Percentiles rank a stretch among this genome's conserved stretches.
Conservation (phyloP, 2,329 filamentous ascomycete genomes). For the Pseudogymnoascus sp. region DNA sequence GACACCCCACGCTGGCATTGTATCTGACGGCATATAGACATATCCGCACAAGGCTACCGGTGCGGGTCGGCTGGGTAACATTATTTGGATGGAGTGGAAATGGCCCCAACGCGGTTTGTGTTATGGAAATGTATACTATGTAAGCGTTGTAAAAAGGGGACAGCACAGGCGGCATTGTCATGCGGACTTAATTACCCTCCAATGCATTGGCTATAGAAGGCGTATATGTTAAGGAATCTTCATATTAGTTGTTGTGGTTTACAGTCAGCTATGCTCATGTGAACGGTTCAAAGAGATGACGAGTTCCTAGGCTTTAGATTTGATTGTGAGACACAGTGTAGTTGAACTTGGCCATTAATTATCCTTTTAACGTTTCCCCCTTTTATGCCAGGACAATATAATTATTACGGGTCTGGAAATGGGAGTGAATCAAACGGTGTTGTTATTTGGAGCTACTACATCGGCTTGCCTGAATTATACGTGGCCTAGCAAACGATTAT, state of each 20-base stretch:
- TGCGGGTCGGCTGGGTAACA: background rate
- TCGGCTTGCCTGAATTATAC: background rate
- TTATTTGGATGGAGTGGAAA: background rate
- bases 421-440: background rate
- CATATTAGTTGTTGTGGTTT: constrained; percentile 5
- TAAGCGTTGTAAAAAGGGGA: constrained; percentile 4
- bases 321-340: background rate
- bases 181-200: background rate
- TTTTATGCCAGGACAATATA: background rate
- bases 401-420: background rate
- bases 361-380: background rate
- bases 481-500: background rate
- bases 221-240: background rate
- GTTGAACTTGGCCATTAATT: background rate
- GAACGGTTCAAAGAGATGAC: background rate
- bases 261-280: background rate
- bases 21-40: background rate
- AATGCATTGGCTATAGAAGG: constrained; percentile 8
- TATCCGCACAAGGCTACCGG: background rate
- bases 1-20: background rate
- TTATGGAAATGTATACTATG: constrained; percentile 7
- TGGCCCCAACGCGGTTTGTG: background rate
- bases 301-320: background rate
- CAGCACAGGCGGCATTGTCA: background rate
- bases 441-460: background rate